phyloP scores from a whole-genome alignment of 2,329 filamentous ascomycete genomes.

The Phyllosticta citriasiana region DNA sequence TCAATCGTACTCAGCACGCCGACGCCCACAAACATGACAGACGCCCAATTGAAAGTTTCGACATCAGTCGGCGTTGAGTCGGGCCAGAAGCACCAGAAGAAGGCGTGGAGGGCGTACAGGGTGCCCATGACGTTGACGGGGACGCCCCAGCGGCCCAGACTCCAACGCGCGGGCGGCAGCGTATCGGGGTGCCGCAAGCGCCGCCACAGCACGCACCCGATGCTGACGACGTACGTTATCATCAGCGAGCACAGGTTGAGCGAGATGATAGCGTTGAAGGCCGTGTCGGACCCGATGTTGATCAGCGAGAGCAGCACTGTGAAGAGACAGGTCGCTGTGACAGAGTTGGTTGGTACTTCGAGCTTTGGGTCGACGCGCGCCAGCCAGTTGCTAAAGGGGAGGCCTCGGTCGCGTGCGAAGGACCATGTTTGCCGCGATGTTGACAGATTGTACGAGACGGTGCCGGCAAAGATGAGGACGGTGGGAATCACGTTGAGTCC shows the following conservation, averaged over 20 bases:
- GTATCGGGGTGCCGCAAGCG: slow-evolving; percentile 6
- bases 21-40: slow-evolving; percentile 26
- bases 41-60: slow-evolving; percentile 27
- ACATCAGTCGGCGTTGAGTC: slow-evolving; percentile 11
- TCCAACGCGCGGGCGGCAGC: slow-evolving; percentile 10
- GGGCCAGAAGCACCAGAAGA: slow-evolving; percentile 36
- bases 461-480: slow-evolving; percentile 11
- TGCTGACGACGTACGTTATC: slow-evolving; percentile 9
- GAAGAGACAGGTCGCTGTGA: slow-evolving; percentile 14
- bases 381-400: slow-evolving; percentile 13
- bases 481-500: slow-evolving; percentile 11
- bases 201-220: slow-evolving; percentile 11
- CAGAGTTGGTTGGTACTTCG: slow-evolving; percentile 11
- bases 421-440: slow-evolving; percentile 14
- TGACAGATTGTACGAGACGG: slow-evolving; percentile 13
- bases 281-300: slow-evolving; percentile 35
- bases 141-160: slow-evolving; percentile 9
- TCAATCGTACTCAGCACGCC: slow-evolving; percentile 18
- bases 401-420: slow-evolving; percentile 13
- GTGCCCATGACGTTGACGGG: slow-evolving; percentile 19
- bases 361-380: slow-evolving; percentile 10
- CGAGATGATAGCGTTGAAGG: slow-evolving; percentile 27
- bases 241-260: slow-evolving; percentile 8
- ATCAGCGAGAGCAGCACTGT: slow-evolving; percentile 32
- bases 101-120: slow-evolving; percentile 26